Conservation (phyloP, 768 basidiomycete species). For the Lactarius tabidus region DNA sequence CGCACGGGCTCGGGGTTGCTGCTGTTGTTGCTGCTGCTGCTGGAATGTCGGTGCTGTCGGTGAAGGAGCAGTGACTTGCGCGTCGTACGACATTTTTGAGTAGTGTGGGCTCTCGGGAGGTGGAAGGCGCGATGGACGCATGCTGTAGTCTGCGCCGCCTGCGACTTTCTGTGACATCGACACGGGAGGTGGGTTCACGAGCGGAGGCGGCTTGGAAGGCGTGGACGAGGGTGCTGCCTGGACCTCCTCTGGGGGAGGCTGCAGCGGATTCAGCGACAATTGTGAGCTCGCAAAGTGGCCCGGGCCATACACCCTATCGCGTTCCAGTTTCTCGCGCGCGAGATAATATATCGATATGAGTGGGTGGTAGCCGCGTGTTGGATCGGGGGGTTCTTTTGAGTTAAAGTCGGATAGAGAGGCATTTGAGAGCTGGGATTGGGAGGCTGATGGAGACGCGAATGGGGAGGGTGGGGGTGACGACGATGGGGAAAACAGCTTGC, state of each 20-base stretch:
- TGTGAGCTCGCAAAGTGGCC: constrained; percentile 94
- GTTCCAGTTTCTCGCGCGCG: constrained; percentile 90
- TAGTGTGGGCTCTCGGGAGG: constrained; percentile 79
- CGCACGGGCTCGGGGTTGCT: constrained; percentile 57
- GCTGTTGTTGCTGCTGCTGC: constrained; percentile 48
- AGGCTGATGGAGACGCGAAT: constrained; percentile 56
- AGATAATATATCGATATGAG: constrained; percentile 96
- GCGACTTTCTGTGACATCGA: constrained; percentile 35
- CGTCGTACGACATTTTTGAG: constrained; percentile 77
- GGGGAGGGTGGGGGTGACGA: constrained; percentile 51
- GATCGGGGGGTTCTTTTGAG: constrained; percentile 58
- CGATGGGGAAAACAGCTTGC: constrained; percentile 71
- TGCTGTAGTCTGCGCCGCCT: constrained; percentile 70
- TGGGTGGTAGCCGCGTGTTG: constrained; percentile 91
- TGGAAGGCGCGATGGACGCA: constrained; percentile 77
- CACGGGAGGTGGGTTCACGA: constrained; percentile 23
- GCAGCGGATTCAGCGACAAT: constrained; percentile 41
- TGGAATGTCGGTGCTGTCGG: constrained; percentile 58
- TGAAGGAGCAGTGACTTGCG: constrained; percentile 43
- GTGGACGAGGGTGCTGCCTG: constrained; percentile 25
- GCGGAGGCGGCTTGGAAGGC: constrained; percentile 27
- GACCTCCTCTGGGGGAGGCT: constrained; percentile 21
- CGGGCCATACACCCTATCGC: constrained; percentile 89
- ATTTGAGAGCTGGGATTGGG: constrained; percentile 52
- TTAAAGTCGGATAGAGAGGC: constrained; percentile 41